Conservation (phyloP, 805 yeast genomes). For the Suhomyces kilbournensis region DNA sequence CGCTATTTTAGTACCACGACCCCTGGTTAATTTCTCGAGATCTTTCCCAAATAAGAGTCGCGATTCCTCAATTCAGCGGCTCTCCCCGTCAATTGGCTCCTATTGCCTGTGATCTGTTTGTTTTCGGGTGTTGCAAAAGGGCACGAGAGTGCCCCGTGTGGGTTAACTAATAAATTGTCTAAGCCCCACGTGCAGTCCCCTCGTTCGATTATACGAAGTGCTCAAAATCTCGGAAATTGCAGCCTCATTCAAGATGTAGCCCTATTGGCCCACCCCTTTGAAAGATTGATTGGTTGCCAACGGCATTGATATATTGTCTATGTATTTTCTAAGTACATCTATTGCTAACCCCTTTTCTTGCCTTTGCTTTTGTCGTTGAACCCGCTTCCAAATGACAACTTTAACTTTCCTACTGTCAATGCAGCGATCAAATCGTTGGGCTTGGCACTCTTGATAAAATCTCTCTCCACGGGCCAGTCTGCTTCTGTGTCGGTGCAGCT, state of each 20-base stretch:
- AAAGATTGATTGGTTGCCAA: background rate
- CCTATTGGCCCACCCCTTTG: background rate
- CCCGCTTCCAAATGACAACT: conserved; percentile 41
- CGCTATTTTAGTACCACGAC: background rate
- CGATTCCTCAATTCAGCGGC: background rate
- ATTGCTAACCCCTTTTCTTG: background rate
- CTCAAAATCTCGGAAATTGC: background rate
- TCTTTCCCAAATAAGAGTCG: background rate
- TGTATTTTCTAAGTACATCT: background rate
- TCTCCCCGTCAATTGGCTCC: background rate
- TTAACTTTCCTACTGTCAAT: conserved; percentile 70
- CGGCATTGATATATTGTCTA: background rate
- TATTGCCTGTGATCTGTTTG: background rate
- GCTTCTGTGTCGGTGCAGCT: conserved; percentile 45
- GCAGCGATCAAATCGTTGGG: conserved; percentile 65
- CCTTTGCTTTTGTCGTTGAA: background rate
- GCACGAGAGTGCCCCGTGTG: background rate
- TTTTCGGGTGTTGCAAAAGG: background rate
- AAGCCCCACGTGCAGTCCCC: background rate
- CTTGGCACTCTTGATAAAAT: conserved; percentile 52
- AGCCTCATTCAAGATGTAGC: background rate
- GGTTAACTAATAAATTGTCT: background rate
- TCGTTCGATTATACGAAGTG: background rate
- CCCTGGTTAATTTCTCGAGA: background rate
- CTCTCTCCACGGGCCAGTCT: conserved; percentile 74